Evolutionary conservation across 2,329 filamentous ascomycete species (phyloP).

Genomic region (Cladosporium velox): DNA sequence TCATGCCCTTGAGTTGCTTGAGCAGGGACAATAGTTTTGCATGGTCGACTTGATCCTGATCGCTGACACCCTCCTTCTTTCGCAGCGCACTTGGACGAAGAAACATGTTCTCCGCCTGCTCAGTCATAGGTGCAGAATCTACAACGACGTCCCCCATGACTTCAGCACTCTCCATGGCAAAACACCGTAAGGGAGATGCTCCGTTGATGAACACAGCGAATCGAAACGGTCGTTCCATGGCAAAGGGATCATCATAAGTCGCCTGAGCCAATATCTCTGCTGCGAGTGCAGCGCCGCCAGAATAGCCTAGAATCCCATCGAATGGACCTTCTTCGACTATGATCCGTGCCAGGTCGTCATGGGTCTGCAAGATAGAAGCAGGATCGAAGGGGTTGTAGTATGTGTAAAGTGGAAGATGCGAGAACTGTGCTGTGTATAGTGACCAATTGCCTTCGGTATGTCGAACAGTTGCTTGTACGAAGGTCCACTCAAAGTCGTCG

Average conservation of each 20-base stretch:
- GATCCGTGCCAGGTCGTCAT: constrained; percentile 21
- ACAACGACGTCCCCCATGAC: constrained; percentile 7
- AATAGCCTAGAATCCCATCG: constrained; percentile 22
- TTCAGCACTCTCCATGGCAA: constrained; percentile 20
- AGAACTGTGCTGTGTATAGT: constrained; percentile 23
- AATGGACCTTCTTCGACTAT: constrained; percentile 23
- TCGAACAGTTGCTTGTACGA: constrained; percentile 23
- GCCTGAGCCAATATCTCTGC: constrained; percentile 19
- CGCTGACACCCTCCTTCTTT: constrained; percentile 23
- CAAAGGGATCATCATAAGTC: constrained; percentile 16
- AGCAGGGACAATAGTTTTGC: constrained; percentile 15
- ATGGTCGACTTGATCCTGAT: constrained; percentile 24
- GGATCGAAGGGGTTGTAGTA: constrained; percentile 27
- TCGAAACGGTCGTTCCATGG: constrained; percentile 21
- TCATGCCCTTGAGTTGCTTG: constrained; percentile 19
- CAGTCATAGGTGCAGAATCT: constrained; percentile 13
- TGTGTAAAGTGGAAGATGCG: constrained; percentile 23
- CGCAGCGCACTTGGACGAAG: constrained; percentile 23
- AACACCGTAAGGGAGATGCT: constrained; percentile 22
- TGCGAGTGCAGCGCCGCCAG: constrained; percentile 23
- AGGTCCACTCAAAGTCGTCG: constrained; percentile 25
- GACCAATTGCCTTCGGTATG: constrained; percentile 25
- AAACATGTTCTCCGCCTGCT: constrained; percentile 23
- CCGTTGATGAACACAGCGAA: constrained; percentile 25
- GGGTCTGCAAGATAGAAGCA: constrained; percentile 22